phyloP scores from a whole-genome alignment of 148 eudicot species.

The Suaeda aralocaspica region DNA sequence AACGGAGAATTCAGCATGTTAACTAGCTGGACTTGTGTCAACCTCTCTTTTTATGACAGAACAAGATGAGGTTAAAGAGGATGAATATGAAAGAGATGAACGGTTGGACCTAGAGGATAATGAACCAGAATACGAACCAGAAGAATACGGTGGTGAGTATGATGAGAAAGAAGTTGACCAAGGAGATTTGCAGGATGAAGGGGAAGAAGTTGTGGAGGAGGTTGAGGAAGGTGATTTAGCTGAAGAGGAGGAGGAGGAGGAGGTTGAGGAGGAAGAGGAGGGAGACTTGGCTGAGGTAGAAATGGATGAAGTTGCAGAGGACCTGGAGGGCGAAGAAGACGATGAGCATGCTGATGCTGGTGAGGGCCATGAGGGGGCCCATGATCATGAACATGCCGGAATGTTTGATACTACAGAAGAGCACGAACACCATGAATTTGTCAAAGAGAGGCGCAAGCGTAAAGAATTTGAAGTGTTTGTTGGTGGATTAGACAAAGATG shows the following conservation, averaged over 20 bases:
- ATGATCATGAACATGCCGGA: slow-evolving; percentile 45
- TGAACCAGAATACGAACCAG: slow-evolving; percentile 92
- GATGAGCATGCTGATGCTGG: slow-evolving; percentile 57
- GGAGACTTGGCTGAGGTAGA: slow-evolving; percentile 64
- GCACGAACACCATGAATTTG: slow-evolving; percentile 75
- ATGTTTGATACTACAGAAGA: slow-evolving; percentile 62
- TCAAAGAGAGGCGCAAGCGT: slow-evolving; percentile 85
- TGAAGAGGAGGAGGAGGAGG: slow-evolving; percentile 57
- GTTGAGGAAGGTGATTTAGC: slow-evolving; percentile 48
- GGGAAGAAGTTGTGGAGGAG: slow-evolving; percentile 60
- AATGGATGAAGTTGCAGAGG: slow-evolving; percentile 61
- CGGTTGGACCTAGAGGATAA: slow-evolving; percentile 93
- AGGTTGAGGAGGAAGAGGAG: slow-evolving; percentile 61
- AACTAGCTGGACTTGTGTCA: slow-evolving; percentile 38
- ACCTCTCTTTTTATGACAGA: slow-evolving; percentile 66
- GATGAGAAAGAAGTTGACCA: slow-evolving; percentile 83
- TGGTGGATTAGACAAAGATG: slow-evolving; percentile 99
- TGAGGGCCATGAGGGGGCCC: slow-evolving; percentile 30
- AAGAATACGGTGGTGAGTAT: slow-evolving; percentile 79
- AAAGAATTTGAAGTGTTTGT: slow-evolving; percentile 97
- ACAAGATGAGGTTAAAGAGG: slow-evolving; percentile 74
- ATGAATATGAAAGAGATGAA: slow-evolving; percentile 85
- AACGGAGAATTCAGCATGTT: slow-evolving; percentile 33
- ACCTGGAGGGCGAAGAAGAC: slow-evolving; percentile 71
- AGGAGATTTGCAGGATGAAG: slow-evolving; percentile 67